Evolutionary conservation across 2,329 filamentous ascomycete species (phyloP).

Genomic region (Cercospora janseana): DNA sequence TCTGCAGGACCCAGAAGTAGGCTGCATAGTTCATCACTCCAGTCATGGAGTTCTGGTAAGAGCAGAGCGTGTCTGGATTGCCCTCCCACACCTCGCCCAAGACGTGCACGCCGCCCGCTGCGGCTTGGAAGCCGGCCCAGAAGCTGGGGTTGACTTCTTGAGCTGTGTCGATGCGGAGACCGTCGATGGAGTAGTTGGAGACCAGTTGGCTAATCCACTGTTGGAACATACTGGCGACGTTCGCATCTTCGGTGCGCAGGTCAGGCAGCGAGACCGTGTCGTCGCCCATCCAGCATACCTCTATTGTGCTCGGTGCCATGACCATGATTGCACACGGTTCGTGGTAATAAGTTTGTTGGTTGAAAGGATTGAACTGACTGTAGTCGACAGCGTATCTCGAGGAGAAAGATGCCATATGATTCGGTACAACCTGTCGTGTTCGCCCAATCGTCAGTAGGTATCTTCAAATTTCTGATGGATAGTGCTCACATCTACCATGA

Average conservation of each 20-base stretch:
- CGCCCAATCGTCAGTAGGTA: too few relatives aligned
- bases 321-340: slow-evolving; percentile 57
- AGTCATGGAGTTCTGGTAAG: slow-evolving; percentile 43
- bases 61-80: slow-evolving; percentile 38
- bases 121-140: slow-evolving; percentile 39
- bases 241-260: slow-evolving; percentile 53
- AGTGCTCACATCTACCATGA: slow-evolving; percentile 10
- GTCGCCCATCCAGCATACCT: slow-evolving; percentile 54
- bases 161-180: slow-evolving; percentile 50
- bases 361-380: slow-evolving; percentile 42
- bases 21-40: slow-evolving; percentile 50
- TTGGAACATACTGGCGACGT: slow-evolving; percentile 52
- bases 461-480: neutral
- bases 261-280: slow-evolving; percentile 58
- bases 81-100: slow-evolving; percentile 47
- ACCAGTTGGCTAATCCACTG: slow-evolving; percentile 60
- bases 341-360: slow-evolving; percentile 48
- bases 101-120: slow-evolving; percentile 37
- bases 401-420: slow-evolving; percentile 42
- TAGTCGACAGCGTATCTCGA: slow-evolving; percentile 34
- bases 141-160: slow-evolving; percentile 45
- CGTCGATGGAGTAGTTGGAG: slow-evolving; percentile 58
- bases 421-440: slow-evolving; percentile 41
- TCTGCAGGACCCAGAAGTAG: slow-evolving; percentile 38
- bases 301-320: slow-evolving; percentile 41